phyloP scores from a whole-genome alignment of 768 basidiomycete genomes.

The Tylopilus sp. region DNA sequence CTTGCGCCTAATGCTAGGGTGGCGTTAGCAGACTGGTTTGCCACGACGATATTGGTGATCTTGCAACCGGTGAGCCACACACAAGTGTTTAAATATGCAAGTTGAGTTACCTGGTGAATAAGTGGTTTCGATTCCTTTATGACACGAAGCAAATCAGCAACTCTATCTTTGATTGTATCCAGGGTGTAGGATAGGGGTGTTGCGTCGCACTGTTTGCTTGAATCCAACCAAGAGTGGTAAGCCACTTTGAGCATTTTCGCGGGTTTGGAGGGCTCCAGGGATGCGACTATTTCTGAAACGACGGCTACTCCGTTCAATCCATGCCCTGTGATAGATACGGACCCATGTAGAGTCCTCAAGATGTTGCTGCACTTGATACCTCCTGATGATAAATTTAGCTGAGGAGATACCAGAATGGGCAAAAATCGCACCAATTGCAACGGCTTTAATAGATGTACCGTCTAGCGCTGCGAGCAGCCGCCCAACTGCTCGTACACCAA shows the following conservation, averaged over 20 bases:
- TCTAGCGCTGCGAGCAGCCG: conserved; percentile 61
- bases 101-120: conserved; percentile 66
- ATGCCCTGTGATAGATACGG: conserved; percentile 54
- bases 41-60: conserved; percentile 90
- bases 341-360: conserved; percentile 70
- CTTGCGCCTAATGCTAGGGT: conserved; percentile 86
- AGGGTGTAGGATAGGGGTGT: conserved; percentile 20
- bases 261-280: conserved; percentile 49
- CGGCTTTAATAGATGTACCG: conserved; percentile 62
- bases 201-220: background rate
- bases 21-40: conserved; percentile 86
- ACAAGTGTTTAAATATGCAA: background rate
- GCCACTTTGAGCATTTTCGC: conserved; percentile 44
- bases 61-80: conserved; percentile 26
- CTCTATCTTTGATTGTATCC: conserved; percentile 40
- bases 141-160: conserved; percentile 45
- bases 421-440: conserved; percentile 72
- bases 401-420: background rate
- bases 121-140: conserved; percentile 60
- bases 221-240: conserved; percentile 31
- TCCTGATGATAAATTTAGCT: conserved; percentile 42
- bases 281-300: conserved; percentile 81
- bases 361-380: conserved; percentile 83
- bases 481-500: conserved; percentile 75
- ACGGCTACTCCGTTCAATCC: conserved; percentile 81